These are phyloP conservation scores for Solanum hybrid DNA, from an alignment of 305 asterid species.

Conservation along the genomic window DNA sequence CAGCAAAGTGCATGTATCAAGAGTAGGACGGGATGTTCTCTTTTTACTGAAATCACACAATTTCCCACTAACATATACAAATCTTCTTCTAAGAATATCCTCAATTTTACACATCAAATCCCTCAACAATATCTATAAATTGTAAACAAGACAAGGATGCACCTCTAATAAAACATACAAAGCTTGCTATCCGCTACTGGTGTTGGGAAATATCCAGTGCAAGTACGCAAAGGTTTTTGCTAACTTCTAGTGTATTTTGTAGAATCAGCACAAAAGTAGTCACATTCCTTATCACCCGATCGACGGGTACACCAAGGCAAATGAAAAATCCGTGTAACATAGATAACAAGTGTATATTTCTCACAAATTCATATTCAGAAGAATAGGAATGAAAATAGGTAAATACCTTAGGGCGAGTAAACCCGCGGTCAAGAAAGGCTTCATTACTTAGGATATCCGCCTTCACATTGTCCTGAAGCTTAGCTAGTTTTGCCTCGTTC, in stretches of 20 bases:
- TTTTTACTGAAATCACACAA: not conserved
- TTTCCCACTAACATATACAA: not conserved
- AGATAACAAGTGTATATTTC: not conserved
- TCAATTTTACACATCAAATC: not conserved
- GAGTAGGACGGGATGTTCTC: not conserved
- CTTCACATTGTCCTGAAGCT: slow-evolving; percentile 32
- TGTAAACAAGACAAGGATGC: not conserved
- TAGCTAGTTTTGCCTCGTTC: slow-evolving; percentile 58
- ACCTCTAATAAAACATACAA: not conserved
- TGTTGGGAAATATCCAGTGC: not conserved
- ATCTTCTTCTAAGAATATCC: not conserved
- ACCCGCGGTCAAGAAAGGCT: slow-evolving; percentile 70
- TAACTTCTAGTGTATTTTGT: not conserved
- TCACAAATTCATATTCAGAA: not conserved
- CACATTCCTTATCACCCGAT: not conserved
- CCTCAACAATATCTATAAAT: not conserved
- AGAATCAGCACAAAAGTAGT: not conserved
- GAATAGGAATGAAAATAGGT: not conserved
- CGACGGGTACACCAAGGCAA: not conserved
- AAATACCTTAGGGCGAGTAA: slow-evolving; percentile 90
- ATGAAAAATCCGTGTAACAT: not conserved
- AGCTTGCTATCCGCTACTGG: not conserved
- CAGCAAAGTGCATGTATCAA: not conserved
- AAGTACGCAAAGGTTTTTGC: not conserved
- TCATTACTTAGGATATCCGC: slow-evolving; percentile 29